Evolutionary conservation across 2,329 filamentous ascomycete genomes (phyloP).

Genomic region (Hawksworthiomyces lignivorus): DNA sequence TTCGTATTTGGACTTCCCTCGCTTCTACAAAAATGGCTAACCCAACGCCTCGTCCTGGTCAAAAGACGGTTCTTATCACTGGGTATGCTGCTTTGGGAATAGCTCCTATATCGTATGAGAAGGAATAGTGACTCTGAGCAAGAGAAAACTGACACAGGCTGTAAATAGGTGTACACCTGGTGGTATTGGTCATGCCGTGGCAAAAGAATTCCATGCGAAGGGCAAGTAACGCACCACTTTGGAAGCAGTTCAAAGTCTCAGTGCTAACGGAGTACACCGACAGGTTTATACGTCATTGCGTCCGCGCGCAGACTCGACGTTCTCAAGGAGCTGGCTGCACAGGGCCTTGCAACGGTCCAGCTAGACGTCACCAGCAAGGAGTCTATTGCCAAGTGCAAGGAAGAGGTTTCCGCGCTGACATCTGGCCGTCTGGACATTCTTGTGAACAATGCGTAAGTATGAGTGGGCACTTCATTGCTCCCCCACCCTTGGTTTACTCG

Average conservation of each 20-base stretch:
- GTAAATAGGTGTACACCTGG: slow-evolving; percentile 45
- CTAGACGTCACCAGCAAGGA: slow-evolving; percentile 46
- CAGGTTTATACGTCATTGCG: slow-evolving; percentile 48
- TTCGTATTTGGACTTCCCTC: too few species aligned
- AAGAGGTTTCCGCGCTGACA: slow-evolving; percentile 39
- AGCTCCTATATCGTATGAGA: too few species aligned
- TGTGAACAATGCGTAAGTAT: slow-evolving; percentile 50
- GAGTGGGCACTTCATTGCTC: too few species aligned
- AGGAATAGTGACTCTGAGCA: neutral
- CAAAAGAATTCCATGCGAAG: slow-evolving; percentile 43
- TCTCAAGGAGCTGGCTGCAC: slow-evolving; percentile 34
- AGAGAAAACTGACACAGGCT: neutral
- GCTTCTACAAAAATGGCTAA: neutral
- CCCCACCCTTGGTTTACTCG: neutral
- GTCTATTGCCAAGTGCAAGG: slow-evolving; percentile 42
- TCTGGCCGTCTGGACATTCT: slow-evolving; percentile 49
- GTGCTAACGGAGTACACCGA: neutral
- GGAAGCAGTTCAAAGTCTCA: neutral
- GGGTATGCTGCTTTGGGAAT: slow-evolving; percentile 27
- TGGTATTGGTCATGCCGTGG: slow-evolving; percentile 49
- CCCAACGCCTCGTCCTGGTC: slow-evolving; percentile 17
- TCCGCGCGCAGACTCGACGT: slow-evolving; percentile 45
- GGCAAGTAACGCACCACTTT: slow-evolving; percentile 26
- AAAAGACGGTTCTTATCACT: slow-evolving; percentile 42
- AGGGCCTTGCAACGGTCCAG: slow-evolving; percentile 41